A percentile compares a stretch with the other conserved stretches of the same genome.
These are phyloP conservation scores for Filobasidium wieringae DNA, from an alignment of 768 basidiomycete species.

Conservation along the genomic window DNA sequence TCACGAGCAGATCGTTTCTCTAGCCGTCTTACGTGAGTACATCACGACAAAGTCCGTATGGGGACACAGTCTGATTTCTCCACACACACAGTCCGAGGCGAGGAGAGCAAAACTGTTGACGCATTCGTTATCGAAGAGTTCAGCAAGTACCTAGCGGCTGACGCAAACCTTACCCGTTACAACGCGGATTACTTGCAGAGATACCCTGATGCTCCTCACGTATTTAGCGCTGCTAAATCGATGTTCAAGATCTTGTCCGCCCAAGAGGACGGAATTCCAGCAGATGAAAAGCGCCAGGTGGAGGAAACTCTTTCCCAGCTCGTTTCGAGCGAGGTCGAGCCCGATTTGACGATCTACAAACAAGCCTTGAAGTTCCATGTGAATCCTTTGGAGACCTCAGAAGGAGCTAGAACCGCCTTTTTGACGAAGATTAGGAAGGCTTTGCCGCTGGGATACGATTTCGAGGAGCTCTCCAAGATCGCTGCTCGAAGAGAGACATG, in stretches of 20 bases:
- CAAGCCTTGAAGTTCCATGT: not conserved
- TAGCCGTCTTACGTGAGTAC: not conserved
- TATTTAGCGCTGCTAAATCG: not conserved
- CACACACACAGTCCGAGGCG: no score
- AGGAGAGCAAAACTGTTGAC: not conserved
- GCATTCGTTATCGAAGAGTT: not conserved
- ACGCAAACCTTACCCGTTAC: slow-evolving; percentile 1
- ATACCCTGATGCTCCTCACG: not conserved
- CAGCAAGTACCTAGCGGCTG: not conserved
- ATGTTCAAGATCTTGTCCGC: slow-evolving; percentile 1
- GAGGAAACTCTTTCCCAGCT: slow-evolving; percentile 9
- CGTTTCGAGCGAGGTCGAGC: slow-evolving; percentile 1
- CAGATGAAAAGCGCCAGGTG: slow-evolving; percentile 8
- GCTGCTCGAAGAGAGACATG: slow-evolving; percentile 5
- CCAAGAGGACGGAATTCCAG: not conserved
- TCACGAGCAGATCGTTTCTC: slow-evolving; percentile 5
- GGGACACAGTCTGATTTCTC: not conserved
- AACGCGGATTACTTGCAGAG: slow-evolving; percentile 13
- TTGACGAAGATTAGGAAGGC: not conserved
- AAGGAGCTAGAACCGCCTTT: slow-evolving; percentile 5
- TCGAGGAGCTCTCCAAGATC: slow-evolving; percentile 3
- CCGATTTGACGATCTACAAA: slow-evolving; percentile 5
- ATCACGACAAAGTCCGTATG: not conserved
- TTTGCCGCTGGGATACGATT: slow-evolving; percentile 8
- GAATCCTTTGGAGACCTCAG: not conserved